A percentile compares a stretch with the other conserved stretches of the same genome.
These are phyloP conservation scores for Aquilaria sinensis DNA, from an alignment of 345 rosid species.

Conservation along the genomic window DNA sequence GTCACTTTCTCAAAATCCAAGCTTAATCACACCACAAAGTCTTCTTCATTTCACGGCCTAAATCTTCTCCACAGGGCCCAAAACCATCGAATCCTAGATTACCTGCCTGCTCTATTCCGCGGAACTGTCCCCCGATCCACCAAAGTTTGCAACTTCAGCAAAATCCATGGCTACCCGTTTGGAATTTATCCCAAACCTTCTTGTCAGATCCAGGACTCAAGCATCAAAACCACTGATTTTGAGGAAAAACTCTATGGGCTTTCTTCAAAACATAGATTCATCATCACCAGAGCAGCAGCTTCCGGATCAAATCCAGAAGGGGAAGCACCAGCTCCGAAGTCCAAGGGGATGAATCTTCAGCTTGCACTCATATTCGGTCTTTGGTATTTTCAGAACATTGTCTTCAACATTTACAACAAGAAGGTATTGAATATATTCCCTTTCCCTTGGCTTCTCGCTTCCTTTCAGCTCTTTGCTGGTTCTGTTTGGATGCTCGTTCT, in stretches of 20 bases:
- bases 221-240: slow-evolving; percentile 22
- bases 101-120: slow-evolving; percentile 22
- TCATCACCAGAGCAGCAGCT: slow-evolving; percentile 34
- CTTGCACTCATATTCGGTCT: slow-evolving; percentile 74
- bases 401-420: slow-evolving; percentile 93
- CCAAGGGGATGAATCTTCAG: slow-evolving; percentile 39
- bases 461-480: slow-evolving; percentile 89
- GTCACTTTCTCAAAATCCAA: slow-evolving; percentile 39
- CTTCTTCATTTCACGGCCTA: too few relatives aligned
- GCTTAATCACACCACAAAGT: slow-evolving; percentile 12
- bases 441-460: slow-evolving; percentile 94
- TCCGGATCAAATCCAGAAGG: slow-evolving; percentile 44
- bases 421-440: slow-evolving; percentile 84
- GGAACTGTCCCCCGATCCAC: slow-evolving; percentile 15
- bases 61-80: slow-evolving; percentile 21
- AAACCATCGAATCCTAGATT: slow-evolving; percentile 14
- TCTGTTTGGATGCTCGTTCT: slow-evolving; percentile 84
- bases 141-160: slow-evolving; percentile 21
- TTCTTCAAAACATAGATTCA: slow-evolving; percentile 31
- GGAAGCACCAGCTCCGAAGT: slow-evolving; percentile 24
- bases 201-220: slow-evolving; percentile 32
- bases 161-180: slow-evolving; percentile 27
- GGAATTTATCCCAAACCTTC: slow-evolving; percentile 24
- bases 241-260: slow-evolving; percentile 15
- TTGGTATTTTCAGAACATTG: slow-evolving; percentile 91